Evolutionary conservation across 2,329 filamentous ascomycete species (phyloP).

Genomic region (Pezicula neosporulosa): DNA sequence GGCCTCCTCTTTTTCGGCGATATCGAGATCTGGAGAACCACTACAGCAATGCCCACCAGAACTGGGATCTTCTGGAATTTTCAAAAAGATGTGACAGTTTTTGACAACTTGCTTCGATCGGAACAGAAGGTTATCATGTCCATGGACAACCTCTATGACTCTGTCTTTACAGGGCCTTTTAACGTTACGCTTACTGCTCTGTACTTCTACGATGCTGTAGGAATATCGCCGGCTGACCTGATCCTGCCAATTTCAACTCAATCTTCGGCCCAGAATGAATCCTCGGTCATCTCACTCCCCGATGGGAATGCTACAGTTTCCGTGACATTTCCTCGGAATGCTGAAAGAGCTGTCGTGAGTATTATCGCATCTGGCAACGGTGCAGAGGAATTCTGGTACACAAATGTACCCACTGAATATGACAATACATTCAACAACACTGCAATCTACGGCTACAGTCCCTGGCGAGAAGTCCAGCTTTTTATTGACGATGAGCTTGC

Average conservation of each 20-base stretch:
- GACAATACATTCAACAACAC: conserved; percentile 53
- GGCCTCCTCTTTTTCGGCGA: conserved; percentile 59
- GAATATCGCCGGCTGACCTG: conserved; percentile 47
- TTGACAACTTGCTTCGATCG: conserved; percentile 65
- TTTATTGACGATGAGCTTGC: conserved; percentile 67
- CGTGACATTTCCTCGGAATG: conserved; percentile 54
- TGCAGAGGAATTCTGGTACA: conserved; percentile 82
- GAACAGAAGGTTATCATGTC: conserved; percentile 62
- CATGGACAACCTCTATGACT: conserved; percentile 65
- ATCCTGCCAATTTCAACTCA: conserved; percentile 56
- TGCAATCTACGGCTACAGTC: conserved; percentile 57
- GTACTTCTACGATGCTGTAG: conserved; percentile 29
- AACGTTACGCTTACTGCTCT: conserved; percentile 62
- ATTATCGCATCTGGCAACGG: conserved; percentile 71
- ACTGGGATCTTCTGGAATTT: conserved; percentile 52
- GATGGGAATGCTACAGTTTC: conserved; percentile 43
- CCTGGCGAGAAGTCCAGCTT: conserved; percentile 73
- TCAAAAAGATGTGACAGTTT: conserved; percentile 56
- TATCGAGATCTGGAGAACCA: conserved; percentile 61
- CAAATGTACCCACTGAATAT: conserved; percentile 64
- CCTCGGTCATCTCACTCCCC: conserved; percentile 56
- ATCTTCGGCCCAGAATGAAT: conserved; percentile 37
- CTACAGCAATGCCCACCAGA: conserved; percentile 58
- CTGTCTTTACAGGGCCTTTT: conserved; percentile 66
- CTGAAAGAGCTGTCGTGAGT: conserved; percentile 64